Base-by-base conservation (phyloP, 2,329 filamentous ascomycete species). In the Epichloe sylvatica region DNA sequence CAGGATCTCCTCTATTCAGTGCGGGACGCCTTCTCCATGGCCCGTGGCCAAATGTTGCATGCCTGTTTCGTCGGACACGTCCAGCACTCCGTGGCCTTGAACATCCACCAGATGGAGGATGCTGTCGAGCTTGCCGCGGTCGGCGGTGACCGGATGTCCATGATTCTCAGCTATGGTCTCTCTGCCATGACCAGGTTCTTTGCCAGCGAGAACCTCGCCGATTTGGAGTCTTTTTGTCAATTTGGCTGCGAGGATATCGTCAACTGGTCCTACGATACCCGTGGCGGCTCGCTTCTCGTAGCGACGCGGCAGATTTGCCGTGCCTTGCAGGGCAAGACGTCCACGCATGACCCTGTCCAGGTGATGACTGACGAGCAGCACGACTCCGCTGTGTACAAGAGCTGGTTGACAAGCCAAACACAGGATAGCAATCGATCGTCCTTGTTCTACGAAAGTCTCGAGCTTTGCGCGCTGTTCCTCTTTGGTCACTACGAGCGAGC, bases 321-420 rank as follows among this genome's bases (percentile, higher is more conserved):
- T 45, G 83, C 86, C 21, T 66, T 90, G 19, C 83, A 88, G 61
- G 86, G 86, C 49, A 90, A 88, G 63, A 90, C 86, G 0, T 65
- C 65, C 11, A 65, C 66, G 3, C 64, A 67, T 11, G 67, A 74
- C 9, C 65, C 80, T 0, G 59, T 70, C 0, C 69, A 74, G 17
- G 71, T 89, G 11, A 75, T 90, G 69, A 77, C 73, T 39, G 85
- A 90, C 55, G 71, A 78, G n/a, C 71, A 78, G 42, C 85, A 90
- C 58, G 73, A 77, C 49, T 72, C 77, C 1, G 55, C 62, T 2
- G 62, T 64, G 2, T 84, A 83, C 64, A 81, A 73, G 73, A 74
- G 64, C 44, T 86, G 78, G 78, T 67, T 75, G 47, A 66, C 52
- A 59, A 68, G 61, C 37, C 76, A 65, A 57, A 75, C 67, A 39